phyloP scores from a whole-genome alignment of 257 asterid genomes.

The Solanum etuberosum region DNA sequence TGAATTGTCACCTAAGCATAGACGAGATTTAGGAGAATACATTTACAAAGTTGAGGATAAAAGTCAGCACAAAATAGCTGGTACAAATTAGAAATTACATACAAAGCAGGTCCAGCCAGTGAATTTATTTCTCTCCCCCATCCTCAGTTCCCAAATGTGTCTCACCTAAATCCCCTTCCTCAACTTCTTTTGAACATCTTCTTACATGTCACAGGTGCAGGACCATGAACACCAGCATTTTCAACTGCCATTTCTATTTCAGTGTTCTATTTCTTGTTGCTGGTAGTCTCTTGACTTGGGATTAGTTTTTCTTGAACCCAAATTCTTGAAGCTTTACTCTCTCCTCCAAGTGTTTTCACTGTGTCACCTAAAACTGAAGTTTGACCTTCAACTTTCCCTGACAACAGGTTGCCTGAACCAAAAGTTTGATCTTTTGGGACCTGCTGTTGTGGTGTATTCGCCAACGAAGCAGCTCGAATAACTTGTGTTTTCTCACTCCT shows the following conservation, averaged over 20 bases:
- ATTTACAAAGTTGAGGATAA: neutral
- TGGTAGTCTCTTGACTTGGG: neutral
- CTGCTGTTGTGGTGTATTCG: conserved; percentile 6
- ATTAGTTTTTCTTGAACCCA: conserved; percentile 9
- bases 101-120: neutral
- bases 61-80: neutral
- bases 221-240: neutral
- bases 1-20: neutral
- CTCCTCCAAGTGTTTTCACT: conserved; percentile 10
- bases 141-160: conserved; percentile 1
- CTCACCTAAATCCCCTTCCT: neutral
- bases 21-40: neutral
- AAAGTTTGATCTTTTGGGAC: conserved; percentile 15
- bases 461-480: neutral
- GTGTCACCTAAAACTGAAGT: neutral
- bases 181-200: conserved; percentile 7
- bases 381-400: conserved; percentile 14
- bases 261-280: neutral
- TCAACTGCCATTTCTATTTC: conserved; percentile 6
- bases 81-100: neutral
- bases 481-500: neutral
- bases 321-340: conserved; percentile 2
- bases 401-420: conserved; percentile 10
- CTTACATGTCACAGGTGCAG: conserved; percentile 6
- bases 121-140: neutral